phyloP scores from a whole-genome alignment of 768 basidiomycete genomes.

The Neoboletus brunneissimus region DNA sequence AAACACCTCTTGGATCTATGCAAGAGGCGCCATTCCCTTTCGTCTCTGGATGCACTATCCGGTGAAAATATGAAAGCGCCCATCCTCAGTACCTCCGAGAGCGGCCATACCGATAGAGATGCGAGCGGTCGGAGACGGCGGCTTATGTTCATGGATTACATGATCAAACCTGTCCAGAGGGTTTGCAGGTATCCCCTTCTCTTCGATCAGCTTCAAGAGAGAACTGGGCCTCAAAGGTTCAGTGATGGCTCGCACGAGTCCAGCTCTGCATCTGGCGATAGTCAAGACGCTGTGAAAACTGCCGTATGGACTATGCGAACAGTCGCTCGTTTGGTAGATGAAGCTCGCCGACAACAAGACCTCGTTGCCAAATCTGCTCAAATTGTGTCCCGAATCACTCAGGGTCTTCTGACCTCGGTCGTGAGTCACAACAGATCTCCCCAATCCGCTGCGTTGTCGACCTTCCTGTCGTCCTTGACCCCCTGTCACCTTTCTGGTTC shows the following conservation, averaged over 20 bases:
- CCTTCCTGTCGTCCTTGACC: constrained; percentile 75
- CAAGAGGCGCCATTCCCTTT: constrained; percentile 45
- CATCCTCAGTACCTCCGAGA: constrained; percentile 28
- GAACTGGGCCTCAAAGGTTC: constrained; percentile 1
- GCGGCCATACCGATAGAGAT: constrained; percentile 31
- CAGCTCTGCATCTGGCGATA: background rate
- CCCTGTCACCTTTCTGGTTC: constrained; percentile 79
- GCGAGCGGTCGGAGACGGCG: constrained; percentile 34
- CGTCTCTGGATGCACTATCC: constrained; percentile 47
- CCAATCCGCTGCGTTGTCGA: constrained; percentile 42
- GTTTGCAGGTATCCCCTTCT: constrained; percentile 95
- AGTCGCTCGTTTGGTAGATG: constrained; percentile 77
- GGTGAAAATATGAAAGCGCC: constrained; percentile 33
- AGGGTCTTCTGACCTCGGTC: constrained; percentile 31
- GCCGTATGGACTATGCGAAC: constrained; percentile 71
- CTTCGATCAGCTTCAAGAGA: constrained; percentile 61
- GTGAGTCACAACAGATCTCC: constrained; percentile 30
- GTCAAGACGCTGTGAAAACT: constrained; percentile 27
- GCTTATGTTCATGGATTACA: constrained; percentile 76
- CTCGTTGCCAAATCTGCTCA: constrained; percentile 62
- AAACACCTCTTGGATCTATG: constrained; percentile 30
- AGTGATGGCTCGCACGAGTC: background rate
- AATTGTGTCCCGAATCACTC: constrained; percentile 63
- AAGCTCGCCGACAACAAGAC: constrained; percentile 69
- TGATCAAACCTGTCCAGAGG: constrained; percentile 96